Evolutionary conservation across 352 stramenopile genomes (phyloP), one percentile per base, ranked within the genome.

Genomic region (Phytophthora megakarya): DNA sequence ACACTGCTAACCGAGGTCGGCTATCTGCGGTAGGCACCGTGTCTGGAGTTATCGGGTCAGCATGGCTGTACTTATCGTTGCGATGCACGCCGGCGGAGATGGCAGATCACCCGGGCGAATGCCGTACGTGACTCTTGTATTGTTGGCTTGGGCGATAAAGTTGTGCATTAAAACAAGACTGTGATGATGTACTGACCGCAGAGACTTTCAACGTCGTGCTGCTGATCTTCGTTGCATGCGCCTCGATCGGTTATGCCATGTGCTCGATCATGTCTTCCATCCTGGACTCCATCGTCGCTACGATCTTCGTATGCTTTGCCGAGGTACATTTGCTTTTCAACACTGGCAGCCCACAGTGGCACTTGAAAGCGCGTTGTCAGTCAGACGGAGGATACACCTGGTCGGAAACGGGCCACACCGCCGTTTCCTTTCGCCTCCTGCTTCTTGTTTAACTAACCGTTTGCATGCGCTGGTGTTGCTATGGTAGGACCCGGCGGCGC

Each of bases 251-350:
- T 22, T 96, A 93, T 58, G 81, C 85, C 40, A 94, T 96, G 84
- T 96, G 84, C 55, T 77, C 81, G 37, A 88, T 93, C 55, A 77
- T 94, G 55, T 94, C 85, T 45, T 90, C 85, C 8, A 81, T 94
- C 25, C 63, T 96, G 37, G 87, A 96, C 65, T 92, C 80, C 35
- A 88, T 92, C 46, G 87, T 96, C 15, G 72, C 83, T 26, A 96
- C 87, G 19, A 89, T 96, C 59, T 96, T 93, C 55, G 86, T 96
- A 23, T 94, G 87, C 68, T 94, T 96, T 66, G 87, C 87, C 15
- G 82, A 92, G 80, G 86, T 95, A 61, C 47, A 78, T 80, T 40
- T 64, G 35, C 23, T 7, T 63, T 47, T 57, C 42, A 65, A 50
- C 19, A 13, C 33, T 45, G 55, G 38, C 43, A 32, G 43, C 16